Evolutionary conservation across 495 filamentous ascomycete species (phyloP).

Genomic region (Aspergillus mulundensis): DNA sequence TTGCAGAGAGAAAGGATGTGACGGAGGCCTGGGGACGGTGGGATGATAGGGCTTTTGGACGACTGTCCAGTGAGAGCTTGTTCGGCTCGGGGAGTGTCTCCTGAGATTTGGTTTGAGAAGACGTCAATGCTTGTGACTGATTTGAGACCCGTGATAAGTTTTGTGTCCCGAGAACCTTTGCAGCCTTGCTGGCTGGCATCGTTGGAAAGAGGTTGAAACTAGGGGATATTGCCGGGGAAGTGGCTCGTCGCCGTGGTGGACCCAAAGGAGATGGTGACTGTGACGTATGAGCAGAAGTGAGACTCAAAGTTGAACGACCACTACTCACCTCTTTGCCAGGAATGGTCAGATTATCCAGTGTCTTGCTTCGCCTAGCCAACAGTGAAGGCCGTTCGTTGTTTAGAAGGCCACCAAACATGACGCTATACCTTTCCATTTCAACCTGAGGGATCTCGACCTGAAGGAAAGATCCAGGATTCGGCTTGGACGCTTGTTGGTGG

Average conservation of each 20-base stretch:
- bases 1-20: slow-evolving; percentile 20
- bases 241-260: slow-evolving; percentile 45
- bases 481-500: slow-evolving; percentile 1
- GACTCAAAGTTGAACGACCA: background rate
- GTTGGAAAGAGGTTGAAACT: slow-evolving; percentile 62
- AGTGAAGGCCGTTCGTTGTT: slow-evolving; percentile 45
- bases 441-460: slow-evolving; percentile 78
- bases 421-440: slow-evolving; percentile 83
- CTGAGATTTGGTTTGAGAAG: slow-evolving; percentile 4
- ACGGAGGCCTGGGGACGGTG: slow-evolving; percentile 17
- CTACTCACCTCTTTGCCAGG: slow-evolving; percentile 36
- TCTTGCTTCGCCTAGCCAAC: slow-evolving; percentile 65
- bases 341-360: slow-evolving; percentile 56
- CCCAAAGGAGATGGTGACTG: slow-evolving; percentile 7
- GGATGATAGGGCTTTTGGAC: background rate
- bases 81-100: background rate
- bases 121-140: slow-evolving; percentile 30
- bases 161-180: slow-evolving; percentile 30
- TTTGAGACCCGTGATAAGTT: slow-evolving; percentile 37
- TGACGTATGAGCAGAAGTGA: slow-evolving; percentile 1
- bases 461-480: slow-evolving; percentile 36
- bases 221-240: slow-evolving; percentile 59
- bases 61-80: slow-evolving; percentile 14
- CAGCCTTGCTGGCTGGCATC: slow-evolving; percentile 39
- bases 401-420: slow-evolving; percentile 87